A percentile compares a stretch with the other conserved stretches of the same genome.
phyloP scores from a whole-genome alignment of 2,329 filamentous ascomycete genomes.

The Lecanicillium sp. region DNA sequence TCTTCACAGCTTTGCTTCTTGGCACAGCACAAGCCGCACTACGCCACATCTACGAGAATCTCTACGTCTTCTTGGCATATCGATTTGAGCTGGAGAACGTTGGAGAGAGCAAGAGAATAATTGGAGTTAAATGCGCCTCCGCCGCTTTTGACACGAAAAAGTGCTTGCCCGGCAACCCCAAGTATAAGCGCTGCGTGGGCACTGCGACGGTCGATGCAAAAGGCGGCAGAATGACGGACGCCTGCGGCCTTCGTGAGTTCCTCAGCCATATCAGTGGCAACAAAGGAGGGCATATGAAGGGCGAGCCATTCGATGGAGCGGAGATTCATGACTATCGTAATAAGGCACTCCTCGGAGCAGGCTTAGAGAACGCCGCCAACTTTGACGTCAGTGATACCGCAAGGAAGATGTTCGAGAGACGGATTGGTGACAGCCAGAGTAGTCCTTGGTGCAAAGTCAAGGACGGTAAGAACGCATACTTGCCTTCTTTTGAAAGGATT shows the following conservation, averaged over 20 bases:
- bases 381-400: neutral
- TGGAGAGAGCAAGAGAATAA: neutral
- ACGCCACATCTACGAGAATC: neutral
- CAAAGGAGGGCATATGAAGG: neutral
- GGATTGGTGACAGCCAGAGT: neutral
- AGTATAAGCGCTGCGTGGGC: neutral
- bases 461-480: neutral
- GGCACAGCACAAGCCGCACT: neutral
- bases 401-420: neutral
- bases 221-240: neutral
- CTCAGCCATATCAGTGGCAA: neutral
- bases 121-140: neutral
- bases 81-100: neutral
- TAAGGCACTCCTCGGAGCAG: neutral
- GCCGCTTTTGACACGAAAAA: neutral
- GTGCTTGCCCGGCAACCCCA: neutral
- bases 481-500: neutral
- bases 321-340: neutral
- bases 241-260: neutral
- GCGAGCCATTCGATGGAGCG: neutral
- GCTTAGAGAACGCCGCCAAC: neutral
- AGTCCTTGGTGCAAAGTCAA: neutral
- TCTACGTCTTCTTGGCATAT: neutral
- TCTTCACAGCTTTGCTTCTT: neutral
- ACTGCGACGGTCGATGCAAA: neutral